Conservation (phyloP, 202 grass and related monocot genomes). For the Setaria italica region DNA sequence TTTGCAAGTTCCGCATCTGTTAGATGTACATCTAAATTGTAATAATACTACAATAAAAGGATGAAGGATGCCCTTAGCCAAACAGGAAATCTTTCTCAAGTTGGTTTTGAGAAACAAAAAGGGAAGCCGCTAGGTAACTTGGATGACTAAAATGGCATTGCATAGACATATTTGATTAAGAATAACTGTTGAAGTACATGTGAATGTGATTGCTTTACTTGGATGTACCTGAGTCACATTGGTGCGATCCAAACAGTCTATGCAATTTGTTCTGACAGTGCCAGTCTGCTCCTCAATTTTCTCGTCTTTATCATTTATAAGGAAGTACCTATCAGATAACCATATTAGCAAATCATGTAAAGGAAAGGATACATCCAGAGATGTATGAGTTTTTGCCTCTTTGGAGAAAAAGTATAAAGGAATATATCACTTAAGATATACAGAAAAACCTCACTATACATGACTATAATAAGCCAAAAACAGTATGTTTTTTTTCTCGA, state of each 20-base stretch:
- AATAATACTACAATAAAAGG: slow-evolving; percentile 2
- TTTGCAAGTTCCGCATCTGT: background rate
- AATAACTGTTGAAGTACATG: background rate
- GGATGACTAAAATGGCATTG: background rate
- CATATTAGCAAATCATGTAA: slow-evolving; percentile 42
- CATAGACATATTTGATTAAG: background rate
- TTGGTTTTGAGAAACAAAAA: slow-evolving; percentile 10
- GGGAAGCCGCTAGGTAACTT: background rate
- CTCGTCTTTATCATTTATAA: slow-evolving; percentile 71
- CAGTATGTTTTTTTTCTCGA: too few species aligned
- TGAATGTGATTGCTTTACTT: slow-evolving; percentile 22
- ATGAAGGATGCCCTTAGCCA: background rate
- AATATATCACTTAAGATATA: slow-evolving; percentile 13
- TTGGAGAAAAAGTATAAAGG: slow-evolving; percentile 4
- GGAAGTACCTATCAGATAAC: slow-evolving; percentile 69
- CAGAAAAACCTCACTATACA: slow-evolving; percentile 28
- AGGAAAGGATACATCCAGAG: slow-evolving; percentile 22
- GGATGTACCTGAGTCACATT: slow-evolving; percentile 93
- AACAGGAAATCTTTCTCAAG: background rate
- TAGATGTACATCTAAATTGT: background rate
- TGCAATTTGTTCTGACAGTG: slow-evolving; percentile 85
- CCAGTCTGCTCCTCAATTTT: slow-evolving; percentile 74
- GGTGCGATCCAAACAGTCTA: slow-evolving; percentile 95
- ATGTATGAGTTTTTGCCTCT: background rate
- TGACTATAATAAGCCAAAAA: background rate